A percentile compares a stretch with the other conserved stretches of the same genome.
These are phyloP conservation scores for Gossypium longicalyx DNA, from an alignment of 345 rosid genomes.

Conservation along the genomic window DNA sequence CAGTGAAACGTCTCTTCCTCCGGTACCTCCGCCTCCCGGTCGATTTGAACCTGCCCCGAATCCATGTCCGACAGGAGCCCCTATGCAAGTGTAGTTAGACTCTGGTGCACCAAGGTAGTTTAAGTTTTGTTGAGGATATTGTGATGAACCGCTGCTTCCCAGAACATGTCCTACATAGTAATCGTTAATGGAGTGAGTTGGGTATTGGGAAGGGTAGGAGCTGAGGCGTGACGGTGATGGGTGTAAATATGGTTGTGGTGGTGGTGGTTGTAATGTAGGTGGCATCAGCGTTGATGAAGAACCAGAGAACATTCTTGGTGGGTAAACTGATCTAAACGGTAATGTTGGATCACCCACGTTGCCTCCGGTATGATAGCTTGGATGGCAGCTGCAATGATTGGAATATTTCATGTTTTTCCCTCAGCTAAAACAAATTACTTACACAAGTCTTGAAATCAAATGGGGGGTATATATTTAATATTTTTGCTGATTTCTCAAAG, in stretches of 20 bases:
- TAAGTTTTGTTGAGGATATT: conserved; percentile 37
- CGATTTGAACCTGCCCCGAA: conserved; percentile 28
- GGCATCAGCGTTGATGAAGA: conserved; percentile 37
- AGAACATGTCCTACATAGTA: conserved; percentile 63
- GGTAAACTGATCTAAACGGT: conserved; percentile 49
- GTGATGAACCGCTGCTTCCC: conserved; percentile 28
- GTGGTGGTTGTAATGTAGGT: conserved; percentile 23
- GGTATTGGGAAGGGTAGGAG: conserved; percentile 34
- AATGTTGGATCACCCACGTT: conserved; percentile 48
- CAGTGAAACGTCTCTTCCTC: conserved; percentile 43
- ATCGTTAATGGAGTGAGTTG: conserved; percentile 38
- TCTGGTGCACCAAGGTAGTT: conserved; percentile 18
- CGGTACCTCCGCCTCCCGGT: conserved; percentile 20
- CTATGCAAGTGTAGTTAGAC: conserved; percentile 30
- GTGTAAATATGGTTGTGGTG: conserved; percentile 40
- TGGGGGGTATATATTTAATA: too few relatives aligned
- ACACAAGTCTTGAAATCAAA: too few relatives aligned
- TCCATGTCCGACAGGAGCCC: conserved; percentile 36
- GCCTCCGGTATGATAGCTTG: conserved; percentile 41
- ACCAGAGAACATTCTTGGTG: conserved; percentile 48
- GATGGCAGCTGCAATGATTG: conserved; percentile 41
- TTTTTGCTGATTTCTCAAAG: background rate
- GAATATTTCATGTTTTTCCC: background rate
- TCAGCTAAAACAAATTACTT: too few relatives aligned
- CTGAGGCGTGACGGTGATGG: conserved; percentile 46